These are phyloP conservation scores for Artemisia annua DNA, from an alignment of 129 eudicot genomes.

Conservation along the genomic window DNA sequence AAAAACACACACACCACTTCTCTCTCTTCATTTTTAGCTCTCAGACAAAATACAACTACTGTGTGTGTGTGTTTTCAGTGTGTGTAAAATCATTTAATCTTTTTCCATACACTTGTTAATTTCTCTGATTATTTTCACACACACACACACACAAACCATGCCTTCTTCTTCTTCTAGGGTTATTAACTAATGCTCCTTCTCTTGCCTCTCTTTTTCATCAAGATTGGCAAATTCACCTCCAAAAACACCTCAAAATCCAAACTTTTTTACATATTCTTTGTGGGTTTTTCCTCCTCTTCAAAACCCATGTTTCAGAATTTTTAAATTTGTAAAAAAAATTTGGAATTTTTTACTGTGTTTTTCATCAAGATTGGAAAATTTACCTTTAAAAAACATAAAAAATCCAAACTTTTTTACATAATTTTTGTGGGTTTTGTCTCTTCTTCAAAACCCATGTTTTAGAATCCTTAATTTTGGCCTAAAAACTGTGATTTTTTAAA, in stretches of 20 bases:
- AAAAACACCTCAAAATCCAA: neutral
- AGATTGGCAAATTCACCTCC: neutral
- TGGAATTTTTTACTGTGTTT: neutral
- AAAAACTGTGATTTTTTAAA: constrained; percentile 7
- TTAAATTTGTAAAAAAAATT: neutral
- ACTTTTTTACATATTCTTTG: neutral
- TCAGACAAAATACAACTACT: too few species aligned
- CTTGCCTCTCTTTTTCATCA: too few species aligned
- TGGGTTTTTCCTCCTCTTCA: constrained; percentile 4
- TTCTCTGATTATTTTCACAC: too few species aligned
- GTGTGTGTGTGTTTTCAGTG: constrained; percentile 9
- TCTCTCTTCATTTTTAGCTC: constrained; percentile 13
- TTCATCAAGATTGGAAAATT: neutral
- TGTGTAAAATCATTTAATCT: constrained; percentile 11
- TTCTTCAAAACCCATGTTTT: neutral
- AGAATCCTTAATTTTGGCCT: neutral
- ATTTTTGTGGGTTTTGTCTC: constrained; percentile 1
- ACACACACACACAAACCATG: constrained; percentile 14
- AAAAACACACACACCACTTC: neutral
- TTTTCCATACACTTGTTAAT: constrained; percentile 2
- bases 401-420: neutral
- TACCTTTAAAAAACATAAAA: neutral
- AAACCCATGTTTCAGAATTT: neutral
- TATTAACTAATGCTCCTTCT: too few species aligned
- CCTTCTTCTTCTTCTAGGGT: neutral